These are phyloP conservation scores for Penicillium oxalicum DNA, from an alignment of 2,329 filamentous ascomycete genomes.

Conservation along the genomic window DNA sequence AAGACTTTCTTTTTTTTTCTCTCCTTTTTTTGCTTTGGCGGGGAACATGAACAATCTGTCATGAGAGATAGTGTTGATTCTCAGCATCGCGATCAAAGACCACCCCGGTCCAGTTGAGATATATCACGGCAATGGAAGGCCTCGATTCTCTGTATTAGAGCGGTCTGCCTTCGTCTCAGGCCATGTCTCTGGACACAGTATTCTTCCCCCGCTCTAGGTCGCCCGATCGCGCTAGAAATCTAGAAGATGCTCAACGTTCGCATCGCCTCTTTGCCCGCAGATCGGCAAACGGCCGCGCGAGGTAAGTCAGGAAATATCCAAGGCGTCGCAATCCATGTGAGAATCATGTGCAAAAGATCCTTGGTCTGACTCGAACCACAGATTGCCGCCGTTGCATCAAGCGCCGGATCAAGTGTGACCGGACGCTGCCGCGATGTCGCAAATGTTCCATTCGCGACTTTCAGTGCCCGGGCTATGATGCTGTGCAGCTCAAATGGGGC, in stretches of 20 bases:
- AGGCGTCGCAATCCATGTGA: no score
- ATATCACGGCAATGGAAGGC: background rate
- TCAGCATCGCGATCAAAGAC: no score
- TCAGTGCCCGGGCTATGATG: slow-evolving; percentile 30
- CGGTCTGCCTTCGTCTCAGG: background rate
- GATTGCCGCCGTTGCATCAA: slow-evolving; percentile 32
- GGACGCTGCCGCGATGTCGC: slow-evolving; percentile 27
- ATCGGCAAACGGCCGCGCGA: slow-evolving; percentile 8
- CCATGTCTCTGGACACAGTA: background rate
- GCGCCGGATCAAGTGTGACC: slow-evolving; percentile 33
- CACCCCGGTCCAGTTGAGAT: background rate
- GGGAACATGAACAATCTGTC: no score
- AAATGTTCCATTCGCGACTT: slow-evolving; percentile 33
- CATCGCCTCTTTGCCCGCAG: slow-evolving; percentile 6
- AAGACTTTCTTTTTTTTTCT: background rate
- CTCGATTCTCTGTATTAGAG: no score
- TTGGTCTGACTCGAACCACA: slow-evolving; percentile 4
- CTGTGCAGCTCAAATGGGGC: slow-evolving; percentile 28
- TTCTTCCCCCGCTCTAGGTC: background rate
- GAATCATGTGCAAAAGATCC: no score
- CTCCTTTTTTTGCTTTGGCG: background rate
- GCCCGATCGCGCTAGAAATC: background rate
- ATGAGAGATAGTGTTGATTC: no score
- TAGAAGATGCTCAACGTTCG: slow-evolving; percentile 9
- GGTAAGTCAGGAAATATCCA: background rate